A percentile compares a stretch with the other conserved stretches of the same genome.
Conservation (phyloP, 169 alveolate species). For the Babesia gibsoni region DNA sequence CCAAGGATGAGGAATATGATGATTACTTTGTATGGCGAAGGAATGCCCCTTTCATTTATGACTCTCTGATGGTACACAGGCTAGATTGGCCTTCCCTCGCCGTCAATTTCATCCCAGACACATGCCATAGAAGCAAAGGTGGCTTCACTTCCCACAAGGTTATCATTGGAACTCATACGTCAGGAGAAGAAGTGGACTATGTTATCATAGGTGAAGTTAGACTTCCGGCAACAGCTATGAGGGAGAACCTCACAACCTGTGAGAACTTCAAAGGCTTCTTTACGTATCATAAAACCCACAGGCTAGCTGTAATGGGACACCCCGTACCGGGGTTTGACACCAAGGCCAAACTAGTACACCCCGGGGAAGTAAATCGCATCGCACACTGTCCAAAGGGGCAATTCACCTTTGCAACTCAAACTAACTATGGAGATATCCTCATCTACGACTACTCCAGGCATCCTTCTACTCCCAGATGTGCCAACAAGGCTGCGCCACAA, state of each 20-base stretch:
- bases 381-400: slow-evolving; percentile 89
- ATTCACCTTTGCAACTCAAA: slow-evolving; percentile 88
- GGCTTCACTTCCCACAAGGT: slow-evolving; percentile 81
- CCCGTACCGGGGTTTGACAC: slow-evolving; percentile 72
- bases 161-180: slow-evolving; percentile 91
- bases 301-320: slow-evolving; percentile 13
- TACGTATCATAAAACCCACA: slow-evolving; percentile 18
- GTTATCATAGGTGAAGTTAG: slow-evolving; percentile 84
- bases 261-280: slow-evolving; percentile 77
- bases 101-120: slow-evolving; percentile 71
- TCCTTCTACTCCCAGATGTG: slow-evolving; percentile 86
- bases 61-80: slow-evolving; percentile 87
- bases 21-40: slow-evolving; percentile 88
- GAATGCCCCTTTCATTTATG: slow-evolving; percentile 93
- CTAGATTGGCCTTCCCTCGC: slow-evolving; percentile 97
- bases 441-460: slow-evolving; percentile 91
- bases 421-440: slow-evolving; percentile 84
- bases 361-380: slow-evolving; percentile 82
- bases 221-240: slow-evolving; percentile 55
- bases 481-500: slow-evolving; percentile 84
- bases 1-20: slow-evolving; percentile 44
- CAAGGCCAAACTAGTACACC: slow-evolving; percentile 81
- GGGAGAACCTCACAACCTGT: slow-evolving; percentile 67
- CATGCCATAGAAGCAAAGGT: slow-evolving; percentile 60
- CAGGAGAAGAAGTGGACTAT: slow-evolving; percentile 87